phyloP scores from a whole-genome alignment of 2,329 filamentous ascomycete species.

The Paraconiothyrium sp. region DNA sequence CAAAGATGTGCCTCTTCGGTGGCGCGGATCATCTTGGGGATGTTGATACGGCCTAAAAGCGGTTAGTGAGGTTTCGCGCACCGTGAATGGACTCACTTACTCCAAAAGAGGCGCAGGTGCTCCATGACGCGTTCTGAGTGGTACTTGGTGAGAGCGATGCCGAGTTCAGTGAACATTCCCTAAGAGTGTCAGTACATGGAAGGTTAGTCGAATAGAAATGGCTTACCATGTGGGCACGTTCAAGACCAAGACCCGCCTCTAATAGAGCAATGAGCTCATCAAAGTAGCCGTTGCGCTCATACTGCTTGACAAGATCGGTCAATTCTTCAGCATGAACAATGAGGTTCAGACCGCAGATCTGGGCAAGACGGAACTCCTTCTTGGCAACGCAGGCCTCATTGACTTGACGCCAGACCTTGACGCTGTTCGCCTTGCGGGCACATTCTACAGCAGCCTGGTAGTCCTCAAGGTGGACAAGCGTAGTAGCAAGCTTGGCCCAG shows the following conservation, averaged over 20 bases:
- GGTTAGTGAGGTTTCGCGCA: neutral
- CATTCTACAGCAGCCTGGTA: conserved; percentile 98
- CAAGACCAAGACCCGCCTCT: conserved; percentile 92
- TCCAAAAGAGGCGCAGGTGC: conserved; percentile 98
- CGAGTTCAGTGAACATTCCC: conserved; percentile 95
- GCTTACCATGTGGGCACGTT: conserved; percentile 65
- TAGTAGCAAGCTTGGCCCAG: conserved; percentile 98
- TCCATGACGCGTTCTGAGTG: conserved; percentile 97
- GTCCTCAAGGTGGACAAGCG: conserved; percentile 93
- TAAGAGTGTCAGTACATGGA: conserved; percentile 68
- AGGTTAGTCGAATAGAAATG: neutral
- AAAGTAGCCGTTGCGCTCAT: conserved; percentile 97
- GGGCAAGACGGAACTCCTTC: conserved; percentile 98
- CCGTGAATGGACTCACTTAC: neutral
- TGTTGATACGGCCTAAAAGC: conserved; percentile 77
- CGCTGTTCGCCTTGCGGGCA: conserved; percentile 97
- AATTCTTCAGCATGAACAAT: conserved; percentile 98
- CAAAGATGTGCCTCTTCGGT: conserved; percentile 95
- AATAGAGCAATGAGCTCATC: conserved; percentile 95
- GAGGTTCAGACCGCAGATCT: conserved; percentile 98
- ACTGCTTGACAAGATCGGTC: conserved; percentile 91
- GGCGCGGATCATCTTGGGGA: conserved; percentile 93
- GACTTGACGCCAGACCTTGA: conserved; percentile 99
- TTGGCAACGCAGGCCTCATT: conserved; percentile 95
- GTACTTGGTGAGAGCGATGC: conserved; percentile 92